phyloP scores from a whole-genome alignment of 768 basidiomycete genomes.

The Pleurotus sapidus region DNA sequence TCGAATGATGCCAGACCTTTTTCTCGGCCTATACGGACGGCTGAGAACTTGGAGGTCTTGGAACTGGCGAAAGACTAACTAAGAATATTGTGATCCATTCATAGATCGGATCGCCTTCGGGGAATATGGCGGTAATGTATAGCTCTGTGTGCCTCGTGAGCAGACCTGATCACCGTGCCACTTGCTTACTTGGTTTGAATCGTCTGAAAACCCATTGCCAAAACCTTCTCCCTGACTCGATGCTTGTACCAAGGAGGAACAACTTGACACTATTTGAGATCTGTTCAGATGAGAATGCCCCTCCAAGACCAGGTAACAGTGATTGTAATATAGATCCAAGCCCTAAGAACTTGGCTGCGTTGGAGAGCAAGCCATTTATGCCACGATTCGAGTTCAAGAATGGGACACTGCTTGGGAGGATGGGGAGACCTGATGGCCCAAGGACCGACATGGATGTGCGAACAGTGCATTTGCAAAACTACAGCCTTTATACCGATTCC shows the following conservation, averaged over 20 bases:
- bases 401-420: no score
- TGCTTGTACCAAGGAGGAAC: slow-evolving; percentile 4
- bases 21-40: slow-evolving; percentile 32
- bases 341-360: not conserved
- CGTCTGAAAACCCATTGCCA: slow-evolving; percentile 27
- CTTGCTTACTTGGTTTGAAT: slow-evolving; percentile 32
- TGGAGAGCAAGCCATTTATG: not conserved
- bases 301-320: not conserved
- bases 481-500: no score
- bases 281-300: not conserved
- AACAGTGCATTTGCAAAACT: no score
- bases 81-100: slow-evolving; percentile 47
- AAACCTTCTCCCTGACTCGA: slow-evolving; percentile 12
- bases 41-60: not conserved
- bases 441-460: no score
- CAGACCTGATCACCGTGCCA: not conserved
- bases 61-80: slow-evolving; percentile 20
- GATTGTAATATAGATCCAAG: not conserved
- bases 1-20: slow-evolving; percentile 38
- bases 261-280: slow-evolving; percentile 8
- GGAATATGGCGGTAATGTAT: slow-evolving; percentile 41
- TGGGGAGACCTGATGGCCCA: no score
- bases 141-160: slow-evolving; percentile 27
- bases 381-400: not conserved
- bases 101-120: slow-evolving; percentile 42